Base-by-base conservation (phyloP, 2,329 filamentous ascomycete genomes). In the Aspergillus niger region DNA sequence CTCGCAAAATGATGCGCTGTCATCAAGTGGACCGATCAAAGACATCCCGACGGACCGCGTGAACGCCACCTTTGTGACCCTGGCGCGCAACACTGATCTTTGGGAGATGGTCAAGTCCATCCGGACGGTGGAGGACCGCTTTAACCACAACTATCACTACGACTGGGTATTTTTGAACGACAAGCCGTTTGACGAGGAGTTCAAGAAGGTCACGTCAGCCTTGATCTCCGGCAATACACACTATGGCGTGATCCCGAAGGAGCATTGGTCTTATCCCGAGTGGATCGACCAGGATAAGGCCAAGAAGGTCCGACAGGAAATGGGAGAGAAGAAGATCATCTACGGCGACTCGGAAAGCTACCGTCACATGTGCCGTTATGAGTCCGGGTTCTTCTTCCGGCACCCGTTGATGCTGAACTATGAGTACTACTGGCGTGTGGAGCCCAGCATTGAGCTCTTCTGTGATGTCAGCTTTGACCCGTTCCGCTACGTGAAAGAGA, bases 141-240 rank as follows among this genome's bases (percentile, higher is more conserved):
- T 99, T 87, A 99, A 99, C 82, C 87, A 88, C 72, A 91, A 94
- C 71, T 98, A 91, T 82, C 89, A 96, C 82, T 99, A 99, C 80
- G 94, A 98, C 76, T 99, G 96, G 96, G 94, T 99, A 56, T 99
- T 99, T 81, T 82, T 99, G 63, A 99, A 99, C 79, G 95, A 99
- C 75, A 87, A 93, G 76, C 91, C 92, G 0, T 99, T 99, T 72
- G 91, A 97, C 74, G 90, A 91, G 3, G 88, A 87, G 8, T 99
- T 99, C 84, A 98, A 93, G 79, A 94, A 92, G 78, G 84, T 98
- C 66, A 99, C 95, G 3, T 85, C 85, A 4, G 89, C 92, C 1
- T 85, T 99, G 39, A 90, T 96, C n/a, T 98, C 94, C 11, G 95
- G 95, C 59, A 96, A 87, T 69, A 93, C 95, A 49, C 86, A 91